Percentiles rank a stretch among this genome's conserved stretches.
Conservation (phyloP, 306 rosid genomes). For the Albizia julibrissin region DNA sequence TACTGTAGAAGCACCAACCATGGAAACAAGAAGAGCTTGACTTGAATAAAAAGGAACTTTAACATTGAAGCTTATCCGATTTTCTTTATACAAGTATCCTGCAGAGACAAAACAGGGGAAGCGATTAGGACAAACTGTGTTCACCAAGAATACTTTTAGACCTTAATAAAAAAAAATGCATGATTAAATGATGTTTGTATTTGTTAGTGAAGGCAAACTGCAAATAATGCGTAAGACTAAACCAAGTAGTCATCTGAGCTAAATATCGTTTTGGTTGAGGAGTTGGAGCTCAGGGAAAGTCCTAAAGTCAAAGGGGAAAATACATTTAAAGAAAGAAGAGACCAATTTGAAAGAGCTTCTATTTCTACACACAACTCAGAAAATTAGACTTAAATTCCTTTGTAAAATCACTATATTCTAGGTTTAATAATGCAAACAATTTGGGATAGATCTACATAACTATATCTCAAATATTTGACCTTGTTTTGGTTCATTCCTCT, state of each 20-base stretch:
- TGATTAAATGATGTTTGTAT: constrained; percentile 11
- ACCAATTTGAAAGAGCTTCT: neutral
- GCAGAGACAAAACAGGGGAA: constrained; percentile 42
- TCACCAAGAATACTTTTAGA: neutral
- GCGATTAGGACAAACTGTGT: constrained; percentile 18
- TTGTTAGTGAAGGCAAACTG: neutral
- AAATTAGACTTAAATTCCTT: neutral
- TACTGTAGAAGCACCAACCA: constrained; percentile 41
- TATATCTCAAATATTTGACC: neutral
- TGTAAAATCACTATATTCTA: neutral
- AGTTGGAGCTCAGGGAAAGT: neutral
- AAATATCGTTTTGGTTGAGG: neutral
- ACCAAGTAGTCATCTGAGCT: neutral
- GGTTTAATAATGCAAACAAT: constrained; percentile 4
- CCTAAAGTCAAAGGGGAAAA: neutral
- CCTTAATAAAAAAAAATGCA: neutral
- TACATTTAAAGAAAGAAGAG: neutral
- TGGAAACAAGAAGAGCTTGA: constrained; percentile 39
- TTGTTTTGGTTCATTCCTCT: neutral
- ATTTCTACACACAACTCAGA: neutral
- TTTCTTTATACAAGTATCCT: constrained; percentile 46
- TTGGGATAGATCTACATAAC: neutral
- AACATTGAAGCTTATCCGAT: constrained; percentile 42
- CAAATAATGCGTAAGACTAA: neutral
- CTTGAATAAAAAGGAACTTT: constrained; percentile 44